Evolutionary conservation across 306 rosid species (phyloP), one percentile per base, ranked within the genome.

Genomic region (Trifolium fragiferum): DNA sequence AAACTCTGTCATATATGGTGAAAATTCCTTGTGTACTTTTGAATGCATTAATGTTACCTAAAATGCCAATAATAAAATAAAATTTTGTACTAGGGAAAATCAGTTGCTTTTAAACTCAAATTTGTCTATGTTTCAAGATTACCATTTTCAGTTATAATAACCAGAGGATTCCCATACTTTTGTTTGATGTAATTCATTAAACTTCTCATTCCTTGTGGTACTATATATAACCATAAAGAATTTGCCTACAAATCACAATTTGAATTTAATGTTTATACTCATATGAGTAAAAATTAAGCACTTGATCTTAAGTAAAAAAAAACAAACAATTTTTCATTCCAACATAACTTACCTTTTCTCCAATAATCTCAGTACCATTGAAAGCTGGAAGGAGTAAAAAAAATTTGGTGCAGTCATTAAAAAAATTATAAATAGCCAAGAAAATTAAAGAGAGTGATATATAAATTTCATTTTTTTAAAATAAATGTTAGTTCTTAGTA

Each of bases 61-160:
- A 10, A 41, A 53, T 49, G 10, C 23, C 33, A 41, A 30, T 10
- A 21, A 27, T 2, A 27, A 33, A 49, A 37, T 16, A 3, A 13
- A 14, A 10, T 10, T 66, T 66, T 75, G 18, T 53, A 25, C 21
- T 25, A 53, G 20, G 0, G 19, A 6, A 5, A 62, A 62, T 41
- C 61, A 16, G 10, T 41, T 6, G 1, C 9, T 7, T 9, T 41
- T 11, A 21, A 49, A 69, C 46, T 69, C 23, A 47, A 15, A 50
- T 46, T 66, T 64, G 4, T 27, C 0, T 1, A 27, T 19, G 11
- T 58, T 59, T 38, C 13, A 16, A 21, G 23, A 47, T 87, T 88
- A 93, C 98, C 98, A 72, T 93, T 93, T 79, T 93, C 98, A 2
- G 98, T 93, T 83, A 93, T 82, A 7, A 90, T 41, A 55, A 90